Base-by-base conservation (phyloP, 495 filamentous ascomycete genomes). In the Xylaria cubensis region DNA sequence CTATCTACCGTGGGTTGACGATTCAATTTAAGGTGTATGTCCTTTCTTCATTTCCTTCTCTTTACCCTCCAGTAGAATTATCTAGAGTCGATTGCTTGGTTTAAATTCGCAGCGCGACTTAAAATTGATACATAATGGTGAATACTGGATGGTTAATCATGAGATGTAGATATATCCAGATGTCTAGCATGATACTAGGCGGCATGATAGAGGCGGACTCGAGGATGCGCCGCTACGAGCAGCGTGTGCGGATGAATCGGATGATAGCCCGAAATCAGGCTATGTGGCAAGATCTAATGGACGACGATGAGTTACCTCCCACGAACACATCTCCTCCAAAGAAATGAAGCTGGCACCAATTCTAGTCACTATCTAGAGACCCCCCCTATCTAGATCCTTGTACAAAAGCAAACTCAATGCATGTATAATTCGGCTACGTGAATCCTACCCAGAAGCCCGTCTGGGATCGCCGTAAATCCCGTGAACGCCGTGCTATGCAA, bases 11-110 rank as follows among this genome's bases (percentile, higher is more conserved):
- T 34, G 89, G 92, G 0, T 78, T 97, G 74, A 97, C 94, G 2
- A 84, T 94, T 24, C 94, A 97, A 79, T 97, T 97, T 82, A 97
- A 97, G 84, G 89, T 95, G 84, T 93, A 87, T 73, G 89, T 82
- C 15, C 29, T 48, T 48, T 72, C 39, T 13, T 61, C 72, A 29
- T 29, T 42, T 53, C 26, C 61, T 6, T 15, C 12, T 41, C 34
- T 4, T 9, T 7, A 3, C 32, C 51, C 15, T 3, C n/a, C 21
- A 41, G 4, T 32, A 9, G 39, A 2, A 9, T 42, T 51, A 9
- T 42, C 19, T 12, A 32, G 53, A 44, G n/a, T 24, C 29, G 56
- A 34, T 24, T 67, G 19, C 17, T n/a, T 2, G 36, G 19, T 9
- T 41, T n/a, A 19, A 3, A 12, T 42, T 58, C 32, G 19, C 32